A percentile compares a stretch with the other conserved stretches of the same genome.
Evolutionary conservation across 2,329 filamentous ascomycete genomes (phyloP).

Genomic region (Teratosphaeria gauchensis): DNA sequence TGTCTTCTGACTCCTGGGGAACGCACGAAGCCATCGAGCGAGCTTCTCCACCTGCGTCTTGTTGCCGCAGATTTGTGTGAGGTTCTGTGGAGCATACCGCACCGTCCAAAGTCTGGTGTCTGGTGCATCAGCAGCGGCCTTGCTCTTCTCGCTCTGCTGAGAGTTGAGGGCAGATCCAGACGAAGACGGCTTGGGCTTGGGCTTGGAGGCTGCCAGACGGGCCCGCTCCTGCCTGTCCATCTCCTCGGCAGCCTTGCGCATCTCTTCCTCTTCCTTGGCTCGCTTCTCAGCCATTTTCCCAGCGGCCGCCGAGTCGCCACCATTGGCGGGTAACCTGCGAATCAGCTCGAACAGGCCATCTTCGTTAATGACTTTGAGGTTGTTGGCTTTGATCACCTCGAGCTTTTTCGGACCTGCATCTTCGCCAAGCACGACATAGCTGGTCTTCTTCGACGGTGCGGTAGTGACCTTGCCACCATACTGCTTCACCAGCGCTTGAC

Average conservation of each 20-base stretch:
- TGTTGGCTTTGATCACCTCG: constrained; percentile 67
- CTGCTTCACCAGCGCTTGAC: constrained; percentile 74
- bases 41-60: constrained; percentile 84
- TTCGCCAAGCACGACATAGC: constrained; percentile 78
- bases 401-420: constrained; percentile 94
- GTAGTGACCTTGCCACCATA: constrained; percentile 87
- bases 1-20: constrained; percentile 67
- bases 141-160: constrained; percentile 17
- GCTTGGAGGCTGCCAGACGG: constrained; percentile 35
- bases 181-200: constrained; percentile 25
- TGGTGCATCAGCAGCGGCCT: constrained; percentile 30
- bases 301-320: constrained; percentile 79
- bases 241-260: constrained; percentile 68
- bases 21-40: constrained; percentile 75
- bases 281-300: constrained; percentile 78
- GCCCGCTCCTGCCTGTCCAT: constrained; percentile 69
- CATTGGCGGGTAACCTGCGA: constrained; percentile 67
- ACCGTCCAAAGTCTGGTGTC: constrained; percentile 76
- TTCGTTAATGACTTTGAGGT: constrained; percentile 88
- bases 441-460: constrained; percentile 85
- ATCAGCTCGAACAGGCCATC: constrained; percentile 85
- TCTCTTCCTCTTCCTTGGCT: constrained; percentile 72
- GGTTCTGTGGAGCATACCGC: constrained; percentile 81
- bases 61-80: constrained; percentile 90
- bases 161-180: constrained; percentile 14